Base-by-base conservation (phyloP, 23 red algal species). In the Gracilaria caudata region DNA sequence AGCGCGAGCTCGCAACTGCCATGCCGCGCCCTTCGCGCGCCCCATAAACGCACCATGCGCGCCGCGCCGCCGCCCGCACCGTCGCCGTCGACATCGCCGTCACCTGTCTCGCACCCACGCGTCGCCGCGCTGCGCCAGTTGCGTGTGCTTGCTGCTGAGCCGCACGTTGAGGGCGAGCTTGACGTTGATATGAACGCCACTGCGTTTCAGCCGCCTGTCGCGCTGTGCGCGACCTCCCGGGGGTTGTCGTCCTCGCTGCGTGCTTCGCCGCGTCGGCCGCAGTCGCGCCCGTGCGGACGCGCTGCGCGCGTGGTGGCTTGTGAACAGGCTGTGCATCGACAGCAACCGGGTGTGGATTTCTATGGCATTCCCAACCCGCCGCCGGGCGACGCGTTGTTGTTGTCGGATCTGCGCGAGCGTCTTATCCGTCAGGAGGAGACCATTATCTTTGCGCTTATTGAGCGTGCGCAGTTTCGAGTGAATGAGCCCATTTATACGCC, bases 401-500 rank as follows among this genome's bases (percentile, higher is more conserved):
- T 99, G 24, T 71, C 82, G 26, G 83, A 99, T 39, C 68, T 99
- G 33, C 84, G 97, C 34, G 87, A 81, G 44, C 88, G 86, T 21
- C 87, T 99, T 45, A 94, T 99, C 51, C 93, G 97, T 29, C 97
- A 99, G 79, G 97, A 99, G 83, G 97, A 99, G 88, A 99, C 93
- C 12, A 95, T 99, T 24, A 99, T 99, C 61, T 99, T 99, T 49
- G 97, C 97, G 26, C 86, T 99, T 35, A 94, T 99, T 44, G 97
- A 99, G 77, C 78, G 97, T 23, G 93, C 97, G 26, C 97, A 99
- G 71, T 99, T 99, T 81, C 70, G 72, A 30, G 37, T 45, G 17
- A 99, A 99, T 74, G 23, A 51, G 11, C 53, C 80, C 33, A 94
- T 95, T 59, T 99, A 99, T 65, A 55, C 53, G 16, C 79, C 74